Evolutionary conservation across 2,329 filamentous ascomycete genomes (phyloP).

Genomic region (Hymenoscyphus albidus): DNA sequence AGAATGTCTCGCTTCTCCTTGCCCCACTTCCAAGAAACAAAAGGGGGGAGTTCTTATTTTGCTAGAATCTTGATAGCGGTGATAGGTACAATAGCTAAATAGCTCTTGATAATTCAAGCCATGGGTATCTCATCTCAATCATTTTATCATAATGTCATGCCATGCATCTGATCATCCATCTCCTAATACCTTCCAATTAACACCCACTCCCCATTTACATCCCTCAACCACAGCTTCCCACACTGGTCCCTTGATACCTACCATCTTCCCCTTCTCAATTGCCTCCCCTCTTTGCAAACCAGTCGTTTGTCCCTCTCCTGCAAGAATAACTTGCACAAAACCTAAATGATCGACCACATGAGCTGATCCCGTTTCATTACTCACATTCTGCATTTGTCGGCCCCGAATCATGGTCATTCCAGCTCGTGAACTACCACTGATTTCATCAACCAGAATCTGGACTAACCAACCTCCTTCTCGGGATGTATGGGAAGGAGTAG

Average conservation of each 20-base stretch:
- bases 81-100: background rate
- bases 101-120: background rate
- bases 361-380: conserved; percentile 9
- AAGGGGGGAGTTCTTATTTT: background rate
- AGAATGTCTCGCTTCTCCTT: background rate
- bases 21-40: background rate
- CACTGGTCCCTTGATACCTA: conserved; percentile 35
- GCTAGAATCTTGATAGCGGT: background rate
- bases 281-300: conserved; percentile 29
- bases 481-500: conserved; percentile 14
- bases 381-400: conserved; percentile 17
- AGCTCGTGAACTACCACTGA: conserved; percentile 22
- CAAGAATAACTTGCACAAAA: conserved; percentile 30
- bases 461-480: conserved; percentile 29
- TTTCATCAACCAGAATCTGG: conserved; percentile 30
- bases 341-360: conserved; percentile 22
- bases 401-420: conserved; percentile 33
- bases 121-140: background rate
- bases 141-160: background rate
- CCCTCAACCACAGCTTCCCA: conserved; percentile 34
- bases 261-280: conserved; percentile 25
- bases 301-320: conserved; percentile 29
- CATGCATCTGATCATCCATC: background rate
- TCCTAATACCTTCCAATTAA: conserved; percentile 35
- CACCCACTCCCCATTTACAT: conserved; percentile 35